Evolutionary conservation across 2,329 filamentous ascomycete genomes (phyloP).

Genomic region (Nannizziopsis barbatae): DNA sequence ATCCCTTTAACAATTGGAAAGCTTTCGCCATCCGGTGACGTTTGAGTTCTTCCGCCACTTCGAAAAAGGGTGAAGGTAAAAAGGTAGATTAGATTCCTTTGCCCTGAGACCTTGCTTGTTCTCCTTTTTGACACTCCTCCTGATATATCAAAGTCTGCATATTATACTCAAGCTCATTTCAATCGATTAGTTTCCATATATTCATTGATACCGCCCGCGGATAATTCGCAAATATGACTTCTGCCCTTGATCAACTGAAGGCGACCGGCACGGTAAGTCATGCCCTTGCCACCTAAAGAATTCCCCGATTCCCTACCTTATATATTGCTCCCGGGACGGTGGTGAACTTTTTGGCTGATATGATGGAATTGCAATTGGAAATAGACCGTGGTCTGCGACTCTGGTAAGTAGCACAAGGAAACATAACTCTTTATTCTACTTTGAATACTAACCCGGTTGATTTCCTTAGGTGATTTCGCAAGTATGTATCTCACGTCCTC

Average conservation of each 20-base stretch:
- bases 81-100: too few relatives aligned
- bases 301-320: conserved; percentile 8
- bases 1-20: background rate
- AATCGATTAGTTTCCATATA: too few relatives aligned
- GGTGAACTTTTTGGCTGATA: conserved; percentile 2
- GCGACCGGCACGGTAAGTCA: conserved; percentile 81
- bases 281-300: conserved; percentile 13
- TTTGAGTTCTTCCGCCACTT: background rate
- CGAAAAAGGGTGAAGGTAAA: background rate
- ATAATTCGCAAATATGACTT: conserved; percentile 53
- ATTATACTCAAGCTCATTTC: too few relatives aligned
- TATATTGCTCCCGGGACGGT: background rate
- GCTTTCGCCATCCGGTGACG: background rate
- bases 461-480: conserved; percentile 57
- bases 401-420: conserved; percentile 50
- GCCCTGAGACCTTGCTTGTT: background rate
- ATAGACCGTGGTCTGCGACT: conserved; percentile 91
- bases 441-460: conserved; percentile 15
- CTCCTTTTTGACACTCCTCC: background rate
- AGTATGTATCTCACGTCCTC: conserved; percentile 44
- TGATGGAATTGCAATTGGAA: background rate
- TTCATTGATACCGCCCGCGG: conserved; percentile 6
- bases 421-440: background rate
- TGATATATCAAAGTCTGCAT: conserved; percentile 2
- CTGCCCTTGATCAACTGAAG: conserved; percentile 94